Percentiles rank a stretch among this genome's conserved stretches.
Evolutionary conservation across 2,329 filamentous ascomycete genomes (phyloP).

Genomic region (Aspergillus novofumigatus): DNA sequence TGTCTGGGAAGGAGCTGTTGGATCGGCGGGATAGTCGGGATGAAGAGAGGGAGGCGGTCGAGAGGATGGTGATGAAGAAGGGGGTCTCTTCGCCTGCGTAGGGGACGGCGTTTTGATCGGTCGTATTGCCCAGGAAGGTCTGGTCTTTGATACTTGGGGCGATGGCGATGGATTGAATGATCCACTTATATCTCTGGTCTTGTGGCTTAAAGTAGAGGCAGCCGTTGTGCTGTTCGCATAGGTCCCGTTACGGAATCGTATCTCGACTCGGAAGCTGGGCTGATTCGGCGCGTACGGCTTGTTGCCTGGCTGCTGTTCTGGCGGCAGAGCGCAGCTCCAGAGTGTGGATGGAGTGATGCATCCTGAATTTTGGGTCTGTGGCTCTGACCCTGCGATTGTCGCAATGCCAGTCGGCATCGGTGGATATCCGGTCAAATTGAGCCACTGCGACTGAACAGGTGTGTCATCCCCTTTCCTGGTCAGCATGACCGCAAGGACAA

Average conservation of each 20-base stretch:
- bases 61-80: constrained; percentile 75
- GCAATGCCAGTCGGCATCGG: constrained; percentile 80
- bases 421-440: constrained; percentile 82
- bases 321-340: constrained; percentile 84
- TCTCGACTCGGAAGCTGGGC: constrained; percentile 76
- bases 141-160: constrained; percentile 62
- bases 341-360: constrained; percentile 70
- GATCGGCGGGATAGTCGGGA: constrained; percentile 35
- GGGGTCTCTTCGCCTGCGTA: constrained; percentile 85
- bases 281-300: constrained; percentile 62
- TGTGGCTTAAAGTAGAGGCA: constrained; percentile 31
- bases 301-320: constrained; percentile 65
- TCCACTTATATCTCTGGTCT: constrained; percentile 26
- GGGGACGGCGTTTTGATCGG: constrained; percentile 65
- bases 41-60: constrained; percentile 37
- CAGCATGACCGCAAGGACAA: constrained; percentile 57
- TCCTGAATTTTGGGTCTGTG: constrained; percentile 57
- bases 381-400: constrained; percentile 70
- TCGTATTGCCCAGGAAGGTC: constrained; percentile 78
- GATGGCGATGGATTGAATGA: constrained; percentile 43
- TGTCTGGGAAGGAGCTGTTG: constrained; percentile 37
- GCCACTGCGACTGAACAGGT: constrained; percentile 57
- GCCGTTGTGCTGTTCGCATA: constrained; percentile 60
- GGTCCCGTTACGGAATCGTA: constrained; percentile 57
- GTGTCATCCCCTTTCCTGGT: constrained; percentile 42